These are phyloP conservation scores for Candida ovalis DNA, from an alignment of 805 yeast genomes.

Conservation along the genomic window DNA sequence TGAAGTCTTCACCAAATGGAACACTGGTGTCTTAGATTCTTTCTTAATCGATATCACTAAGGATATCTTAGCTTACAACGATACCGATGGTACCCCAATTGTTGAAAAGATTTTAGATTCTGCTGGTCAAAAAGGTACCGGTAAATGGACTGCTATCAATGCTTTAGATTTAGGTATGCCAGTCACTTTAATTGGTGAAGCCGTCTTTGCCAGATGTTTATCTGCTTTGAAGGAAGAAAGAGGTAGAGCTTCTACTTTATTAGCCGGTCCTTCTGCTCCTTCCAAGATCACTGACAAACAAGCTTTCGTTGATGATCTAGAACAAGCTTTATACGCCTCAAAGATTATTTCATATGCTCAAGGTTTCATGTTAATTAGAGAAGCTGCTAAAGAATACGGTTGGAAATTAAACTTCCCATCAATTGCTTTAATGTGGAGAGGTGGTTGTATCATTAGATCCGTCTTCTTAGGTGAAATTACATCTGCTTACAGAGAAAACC, in stretches of 20 bases:
- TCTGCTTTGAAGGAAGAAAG: slow-evolving; percentile 93
- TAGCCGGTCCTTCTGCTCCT: slow-evolving; percentile 76
- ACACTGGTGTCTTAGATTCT: slow-evolving; percentile 95
- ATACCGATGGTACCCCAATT: slow-evolving; percentile 85
- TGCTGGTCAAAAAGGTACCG: slow-evolving; percentile 99
- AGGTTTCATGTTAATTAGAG: slow-evolving; percentile 99
- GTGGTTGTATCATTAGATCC: slow-evolving; percentile 99
- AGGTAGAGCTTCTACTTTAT: slow-evolving; percentile 71
- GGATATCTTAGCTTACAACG: slow-evolving; percentile 87
- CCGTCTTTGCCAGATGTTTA: slow-evolving; percentile 94
- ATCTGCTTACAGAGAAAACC: slow-evolving; percentile 89
- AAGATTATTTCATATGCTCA: slow-evolving; percentile 98
- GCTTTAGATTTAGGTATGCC: slow-evolving; percentile 98
- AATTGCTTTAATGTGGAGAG: slow-evolving; percentile 99
- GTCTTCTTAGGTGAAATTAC: slow-evolving; percentile 97
- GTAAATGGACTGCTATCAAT: slow-evolving; percentile 99
- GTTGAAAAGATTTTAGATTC: slow-evolving; percentile 95
- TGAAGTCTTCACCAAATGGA: slow-evolving; percentile 89
- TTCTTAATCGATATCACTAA: slow-evolving; percentile 96
- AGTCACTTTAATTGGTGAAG: slow-evolving; percentile 97
- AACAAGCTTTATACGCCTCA: slow-evolving; percentile 98
- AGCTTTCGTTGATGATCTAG: slow-evolving; percentile 86
- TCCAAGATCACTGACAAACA: slow-evolving; percentile 70
- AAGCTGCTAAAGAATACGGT: slow-evolving; percentile 94
- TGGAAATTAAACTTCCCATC: slow-evolving; percentile 98